These are phyloP conservation scores for Saccharomyces hybrid DNA, from an alignment of 1,139 yeast species.

Conservation along the genomic window DNA sequence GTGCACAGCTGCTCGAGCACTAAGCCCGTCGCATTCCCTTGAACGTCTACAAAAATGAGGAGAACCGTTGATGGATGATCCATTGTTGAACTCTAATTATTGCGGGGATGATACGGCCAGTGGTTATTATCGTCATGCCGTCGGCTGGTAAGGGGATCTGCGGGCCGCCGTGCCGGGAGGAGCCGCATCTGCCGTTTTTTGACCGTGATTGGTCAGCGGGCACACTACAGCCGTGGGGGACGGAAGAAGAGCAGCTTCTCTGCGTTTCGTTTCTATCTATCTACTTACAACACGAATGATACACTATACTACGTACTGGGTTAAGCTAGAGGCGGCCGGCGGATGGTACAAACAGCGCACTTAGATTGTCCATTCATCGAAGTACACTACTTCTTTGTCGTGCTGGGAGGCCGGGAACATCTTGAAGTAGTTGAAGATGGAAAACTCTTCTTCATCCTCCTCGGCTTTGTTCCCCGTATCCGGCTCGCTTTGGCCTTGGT, in stretches of 20 bases:
- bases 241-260: background rate
- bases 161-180: too few species aligned
- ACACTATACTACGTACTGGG: constrained; percentile 1
- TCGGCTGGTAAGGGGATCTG: background rate
- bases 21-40: background rate
- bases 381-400: constrained; percentile 33
- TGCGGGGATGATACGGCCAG: background rate
- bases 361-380: constrained; percentile 34
- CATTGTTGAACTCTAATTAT: background rate
- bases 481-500: constrained; percentile 14
- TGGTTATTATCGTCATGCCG: background rate
- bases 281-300: constrained; percentile 1
- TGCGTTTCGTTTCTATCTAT: background rate
- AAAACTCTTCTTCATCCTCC: constrained; percentile 30
- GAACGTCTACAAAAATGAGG: background rate
- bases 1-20: background rate
- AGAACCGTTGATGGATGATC: background rate
- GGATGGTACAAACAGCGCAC: too few species aligned
- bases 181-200: background rate
- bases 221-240: background rate
- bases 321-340: background rate
- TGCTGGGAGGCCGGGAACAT: constrained; percentile 30
- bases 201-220: background rate
- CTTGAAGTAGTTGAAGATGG: constrained; percentile 32
- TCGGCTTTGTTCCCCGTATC: constrained; percentile 12